phyloP scores from a whole-genome alignment of 2,329 filamentous ascomycete genomes.

The Monilinia fructicola region DNA sequence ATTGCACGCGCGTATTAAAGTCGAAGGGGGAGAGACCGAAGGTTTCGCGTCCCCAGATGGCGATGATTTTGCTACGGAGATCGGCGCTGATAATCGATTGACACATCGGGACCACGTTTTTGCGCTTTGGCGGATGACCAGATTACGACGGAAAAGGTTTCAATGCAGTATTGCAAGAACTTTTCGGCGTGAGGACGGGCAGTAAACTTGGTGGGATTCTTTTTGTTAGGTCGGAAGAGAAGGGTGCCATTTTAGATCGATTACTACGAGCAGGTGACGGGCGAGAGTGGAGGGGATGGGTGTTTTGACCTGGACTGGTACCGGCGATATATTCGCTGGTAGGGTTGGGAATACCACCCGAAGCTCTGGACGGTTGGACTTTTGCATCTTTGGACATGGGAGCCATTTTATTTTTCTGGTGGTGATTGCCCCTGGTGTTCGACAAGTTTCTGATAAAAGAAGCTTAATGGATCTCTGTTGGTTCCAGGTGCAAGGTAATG shows the following conservation, averaged over 20 bases:
- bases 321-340: constrained; percentile 60
- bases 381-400: constrained; percentile 27
- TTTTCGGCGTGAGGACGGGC: constrained; percentile 63
- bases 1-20: constrained; percentile 72
- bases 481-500: background rate
- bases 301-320: constrained; percentile 44
- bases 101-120: constrained; percentile 74
- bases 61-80: constrained; percentile 58
- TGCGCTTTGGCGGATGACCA: constrained; percentile 82
- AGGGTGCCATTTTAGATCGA: constrained; percentile 96
- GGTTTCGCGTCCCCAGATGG: constrained; percentile 74
- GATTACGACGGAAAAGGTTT: constrained; percentile 76
- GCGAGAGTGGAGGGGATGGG: constrained; percentile 48
- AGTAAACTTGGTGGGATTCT: constrained; percentile 54
- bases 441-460: background rate
- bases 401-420: constrained; percentile 4
- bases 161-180: constrained; percentile 74
- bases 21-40: constrained; percentile 66
- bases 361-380: constrained; percentile 31
- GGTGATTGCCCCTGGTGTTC: background rate
- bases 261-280: constrained; percentile 72
- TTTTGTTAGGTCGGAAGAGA: constrained; percentile 64
- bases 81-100: constrained; percentile 58
- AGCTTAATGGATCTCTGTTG: background rate
- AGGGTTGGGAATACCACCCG: constrained; percentile 55